Base-by-base conservation (phyloP, 805 yeast species). In the Candida ficus region DNA sequence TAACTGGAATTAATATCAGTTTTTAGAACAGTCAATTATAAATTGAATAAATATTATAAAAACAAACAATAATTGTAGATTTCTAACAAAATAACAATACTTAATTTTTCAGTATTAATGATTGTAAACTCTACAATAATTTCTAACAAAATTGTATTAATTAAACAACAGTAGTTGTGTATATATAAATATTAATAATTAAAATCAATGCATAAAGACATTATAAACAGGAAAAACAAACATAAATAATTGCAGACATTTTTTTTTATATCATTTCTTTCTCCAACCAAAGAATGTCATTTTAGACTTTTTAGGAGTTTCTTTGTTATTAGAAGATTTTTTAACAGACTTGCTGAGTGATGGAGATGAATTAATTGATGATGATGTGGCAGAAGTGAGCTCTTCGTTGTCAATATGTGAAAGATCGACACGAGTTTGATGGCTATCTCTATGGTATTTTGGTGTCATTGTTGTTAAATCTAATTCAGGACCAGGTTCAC, bases 381-480 rank as follows among this genome's bases (percentile, higher is more conserved):
- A 10, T n/a, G n/a, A n/a, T n/a, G n/a, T n/a, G n/a, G n/a, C n/a
- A n/a, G n/a, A n/a, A n/a, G n/a, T n/a, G n/a, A n/a, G n/a, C n/a
- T 25, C 27, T 10, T 25, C 13, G 14, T 29, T 29, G n/a, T n/a
- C n/a, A n/a, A n/a, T n/a, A n/a, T n/a, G n/a, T n/a, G n/a, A n/a
- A n/a, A n/a, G n/a, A n/a, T n/a, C n/a, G n/a, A n/a, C n/a, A n/a
- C n/a, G n/a, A 17, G 5, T 22, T 9, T 63, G 93, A 84, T 54
- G 90, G 81, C 50, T 93, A 82, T 56, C 86, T 78, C 48, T 95
- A 83, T 46, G 39, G 14, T 37, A 42, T 38, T 48, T 53, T 37
- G 56, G 53, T 0, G 51, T 49, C 54, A 47, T 53, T 10, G 57
- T 52, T 3, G 49, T 44, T 28, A 51, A 30, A 33, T 56, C 57